Base-by-base conservation (phyloP, 2,329 filamentous ascomycete species). In the Allantophomopsis cytisporea region DNA sequence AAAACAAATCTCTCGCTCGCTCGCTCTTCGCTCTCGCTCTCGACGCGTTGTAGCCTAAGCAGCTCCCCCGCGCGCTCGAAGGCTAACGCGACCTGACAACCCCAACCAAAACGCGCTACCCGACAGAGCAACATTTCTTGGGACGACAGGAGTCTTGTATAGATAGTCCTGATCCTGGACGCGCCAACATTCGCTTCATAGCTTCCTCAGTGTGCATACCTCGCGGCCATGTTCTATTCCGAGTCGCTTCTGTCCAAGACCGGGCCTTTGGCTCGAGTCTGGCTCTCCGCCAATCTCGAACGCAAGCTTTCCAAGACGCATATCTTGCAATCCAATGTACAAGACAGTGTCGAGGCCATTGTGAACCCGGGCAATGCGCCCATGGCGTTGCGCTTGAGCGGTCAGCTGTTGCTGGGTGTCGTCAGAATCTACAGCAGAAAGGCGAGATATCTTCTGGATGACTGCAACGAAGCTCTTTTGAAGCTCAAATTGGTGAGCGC, bases 381-480 rank as follows among this genome's bases (percentile, higher is more conserved):
- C 21, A 89, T 98, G 75, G 91, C 91, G 21, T 64, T 98, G 54
- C 86, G 91, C 50, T 66, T 98, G 45, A 96, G 87, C 55, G 88
- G 89, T 43, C 91, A 98, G 65, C 71, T 98, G 42, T 68, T 98
- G 55, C 73, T 98, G 41, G 91, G 91, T 64, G 91, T 98, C 18
- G 91, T 95, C 51, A 79, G 89, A 56, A 98, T 98, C 55, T 98
- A 98, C 62, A 93, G 88, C 61, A 76, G 91, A 55, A 98, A 98
- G 65, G 89, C 91, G 55, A 83, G 88, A 53, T 98, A 98, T 61
- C 68, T 98, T 38, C 69, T 96, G 36, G 91, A 98, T 55, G 91
- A 98, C 58, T 98, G 91, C 64, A 95, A 94, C 54, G 91, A 98
- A 62, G 89, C 89, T 31, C 68, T 98, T 48, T 80, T 94, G 70